These are phyloP conservation scores for Botryococcus braunii DNA, from an alignment of 163 green algal genomes.

Conservation along the genomic window DNA sequence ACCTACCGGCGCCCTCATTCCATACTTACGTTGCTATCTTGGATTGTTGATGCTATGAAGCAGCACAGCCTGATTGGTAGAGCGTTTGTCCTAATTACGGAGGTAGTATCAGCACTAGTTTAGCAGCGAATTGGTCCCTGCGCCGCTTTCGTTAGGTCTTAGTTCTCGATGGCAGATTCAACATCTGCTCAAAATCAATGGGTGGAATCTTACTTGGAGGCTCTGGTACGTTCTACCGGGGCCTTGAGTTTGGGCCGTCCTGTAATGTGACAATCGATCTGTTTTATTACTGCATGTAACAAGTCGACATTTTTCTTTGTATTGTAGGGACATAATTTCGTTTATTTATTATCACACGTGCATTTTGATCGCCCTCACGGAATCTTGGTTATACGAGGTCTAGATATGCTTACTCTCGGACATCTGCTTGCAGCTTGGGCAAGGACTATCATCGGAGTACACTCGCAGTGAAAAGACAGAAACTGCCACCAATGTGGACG, in stretches of 20 bases:
- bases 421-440: conserved; percentile 28
- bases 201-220: conserved; percentile 62
- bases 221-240: conserved; percentile 34
- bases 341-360: neutral
- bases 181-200: conserved; percentile 40
- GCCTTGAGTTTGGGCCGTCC: neutral
- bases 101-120: neutral
- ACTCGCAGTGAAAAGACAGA: conserved; percentile 13
- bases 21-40: neutral
- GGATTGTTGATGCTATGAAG: neutral
- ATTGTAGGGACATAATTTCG: neutral
- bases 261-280: neutral
- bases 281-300: neutral
- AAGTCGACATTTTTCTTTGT: neutral
- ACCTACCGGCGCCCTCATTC: neutral
- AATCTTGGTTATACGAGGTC: neutral
- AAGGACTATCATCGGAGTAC: conserved; percentile 55
- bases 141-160: neutral
- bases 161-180: neutral
- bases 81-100: neutral
- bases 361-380: neutral
- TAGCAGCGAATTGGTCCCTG: neutral
- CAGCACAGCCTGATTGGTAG: neutral
- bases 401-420: neutral
- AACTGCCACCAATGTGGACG: conserved; percentile 27